Evolutionary conservation across 179 eudicot genomes (phyloP).

Genomic region (Pouteria campechiana): DNA sequence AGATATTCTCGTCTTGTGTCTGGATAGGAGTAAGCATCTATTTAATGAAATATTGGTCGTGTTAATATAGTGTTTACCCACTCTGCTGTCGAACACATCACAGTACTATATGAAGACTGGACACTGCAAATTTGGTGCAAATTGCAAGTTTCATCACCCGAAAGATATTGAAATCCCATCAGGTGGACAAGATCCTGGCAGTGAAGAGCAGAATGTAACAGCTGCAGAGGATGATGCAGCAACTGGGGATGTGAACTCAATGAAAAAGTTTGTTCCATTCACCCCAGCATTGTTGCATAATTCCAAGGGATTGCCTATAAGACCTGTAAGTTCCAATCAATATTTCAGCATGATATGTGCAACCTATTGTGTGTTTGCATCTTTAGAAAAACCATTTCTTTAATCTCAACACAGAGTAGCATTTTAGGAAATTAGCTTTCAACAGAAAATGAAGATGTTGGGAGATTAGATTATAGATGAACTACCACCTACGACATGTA

Average conservation of each 20-base stretch:
- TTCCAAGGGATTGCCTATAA: slow-evolving; percentile 85
- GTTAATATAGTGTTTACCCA: too few species aligned
- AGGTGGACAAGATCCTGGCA: slow-evolving; percentile 28
- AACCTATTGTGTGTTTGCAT: neutral
- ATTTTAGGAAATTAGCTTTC: too few species aligned
- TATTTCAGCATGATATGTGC: neutral
- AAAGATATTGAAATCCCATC: slow-evolving; percentile 47
- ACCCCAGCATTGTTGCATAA: slow-evolving; percentile 52
- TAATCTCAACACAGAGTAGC: too few species aligned
- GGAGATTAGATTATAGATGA: too few species aligned
- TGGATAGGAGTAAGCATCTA: neutral
- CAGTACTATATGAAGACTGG: slow-evolving; percentile 95
- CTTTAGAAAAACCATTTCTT: too few species aligned
- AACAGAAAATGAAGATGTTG: too few species aligned
- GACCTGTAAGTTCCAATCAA: slow-evolving; percentile 32
- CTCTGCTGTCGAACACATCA: too few species aligned
- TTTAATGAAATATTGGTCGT: too few species aligned
- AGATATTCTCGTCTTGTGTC: slow-evolving; percentile 9
- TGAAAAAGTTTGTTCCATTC: slow-evolving; percentile 15
- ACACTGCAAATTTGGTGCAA: slow-evolving; percentile 68
- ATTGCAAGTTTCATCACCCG: slow-evolving; percentile 95
- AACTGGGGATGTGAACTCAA: slow-evolving; percentile 20
- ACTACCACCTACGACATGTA: too few species aligned
- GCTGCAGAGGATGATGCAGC: slow-evolving; percentile 11
- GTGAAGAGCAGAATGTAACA: slow-evolving; percentile 19